Percentiles rank a stretch among this genome's conserved stretches.
These are phyloP conservation scores for Nephelium lappaceum DNA, from an alignment of 345 rosid species.

Conservation along the genomic window DNA sequence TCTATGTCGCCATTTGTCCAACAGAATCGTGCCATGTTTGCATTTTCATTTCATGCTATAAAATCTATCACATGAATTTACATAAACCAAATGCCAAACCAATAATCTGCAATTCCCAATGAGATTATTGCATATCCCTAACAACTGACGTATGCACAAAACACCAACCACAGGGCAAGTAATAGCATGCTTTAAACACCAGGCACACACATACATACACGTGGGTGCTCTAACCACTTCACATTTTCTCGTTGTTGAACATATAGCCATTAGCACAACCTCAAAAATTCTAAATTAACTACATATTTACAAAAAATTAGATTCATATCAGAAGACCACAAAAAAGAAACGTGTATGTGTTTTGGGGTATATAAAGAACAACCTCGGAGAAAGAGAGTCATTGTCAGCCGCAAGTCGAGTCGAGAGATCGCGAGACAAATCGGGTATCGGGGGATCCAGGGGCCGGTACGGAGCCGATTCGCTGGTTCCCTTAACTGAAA, in stretches of 20 bases:
- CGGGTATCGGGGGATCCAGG: conserved; percentile 25
- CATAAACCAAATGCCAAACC: too few relatives aligned
- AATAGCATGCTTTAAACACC: conserved; percentile 9
- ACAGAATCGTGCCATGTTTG: too few relatives aligned
- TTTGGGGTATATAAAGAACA: not conserved
- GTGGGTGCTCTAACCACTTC: not conserved
- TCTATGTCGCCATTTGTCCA: too few relatives aligned
- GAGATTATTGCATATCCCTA: too few relatives aligned
- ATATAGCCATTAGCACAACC: not conserved
- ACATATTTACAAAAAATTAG: not conserved
- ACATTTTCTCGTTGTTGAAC: not conserved
- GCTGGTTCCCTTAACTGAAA: conserved; percentile 29
- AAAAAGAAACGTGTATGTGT: not conserved
- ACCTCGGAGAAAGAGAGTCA: conserved; percentile 40
- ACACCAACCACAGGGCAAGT: not conserved
- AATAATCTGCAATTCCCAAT: too few relatives aligned
- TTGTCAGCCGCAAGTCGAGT: conserved; percentile 20
- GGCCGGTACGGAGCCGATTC: conserved; percentile 19
- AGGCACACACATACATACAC: not conserved
- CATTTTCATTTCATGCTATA: too few relatives aligned
- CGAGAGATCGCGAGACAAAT: conserved; percentile 17
- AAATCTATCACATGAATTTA: too few relatives aligned
- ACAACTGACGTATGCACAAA: not conserved
- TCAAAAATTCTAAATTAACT: not conserved
- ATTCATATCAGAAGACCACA: too few relatives aligned